Percentiles rank a stretch among this genome's conserved stretches.
phyloP scores from a whole-genome alignment of 2,329 filamentous ascomycete species.

The Hirsutella minnesotensis region DNA sequence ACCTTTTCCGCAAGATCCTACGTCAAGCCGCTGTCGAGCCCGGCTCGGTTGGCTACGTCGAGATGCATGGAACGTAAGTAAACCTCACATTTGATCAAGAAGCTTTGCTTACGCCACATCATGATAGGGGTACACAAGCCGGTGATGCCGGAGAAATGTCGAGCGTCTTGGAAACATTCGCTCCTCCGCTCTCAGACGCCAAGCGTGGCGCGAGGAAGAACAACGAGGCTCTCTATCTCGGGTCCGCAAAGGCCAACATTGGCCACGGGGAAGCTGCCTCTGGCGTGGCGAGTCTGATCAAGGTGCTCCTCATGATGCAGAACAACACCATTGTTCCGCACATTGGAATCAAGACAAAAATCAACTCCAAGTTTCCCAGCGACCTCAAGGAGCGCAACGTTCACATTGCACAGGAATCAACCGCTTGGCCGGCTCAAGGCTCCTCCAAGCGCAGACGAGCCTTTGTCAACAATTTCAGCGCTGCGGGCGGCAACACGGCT shows the following conservation, averaged over 20 bases:
- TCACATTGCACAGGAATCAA: constrained; percentile 43
- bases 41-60: constrained; percentile 68
- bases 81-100: no score
- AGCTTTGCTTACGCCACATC: no score
- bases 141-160: constrained; percentile 77
- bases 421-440: constrained; percentile 35
- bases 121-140: constrained; percentile 72
- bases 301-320: constrained; percentile 40
- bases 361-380: constrained; percentile 47
- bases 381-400: constrained; percentile 47
- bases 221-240: constrained; percentile 44
- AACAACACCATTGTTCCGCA: constrained; percentile 53
- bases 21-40: constrained; percentile 54
- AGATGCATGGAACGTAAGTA: constrained; percentile 70
- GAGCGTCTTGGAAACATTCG: constrained; percentile 53
- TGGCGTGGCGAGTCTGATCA: constrained; percentile 52
- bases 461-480: constrained; percentile 59
- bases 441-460: constrained; percentile 27
- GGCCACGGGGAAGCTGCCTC: constrained; percentile 56
- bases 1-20: constrained; percentile 47
- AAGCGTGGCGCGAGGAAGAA: constrained; percentile 22
- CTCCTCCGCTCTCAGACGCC: constrained; percentile 42
- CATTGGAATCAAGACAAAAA: constrained; percentile 51
- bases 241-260: constrained; percentile 53
- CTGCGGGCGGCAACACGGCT: constrained; percentile 60